Percentiles rank a stretch among this genome's conserved stretches.
Conservation (phyloP, 2,329 filamentous ascomycete species). For the Cercospora brassicicola region DNA sequence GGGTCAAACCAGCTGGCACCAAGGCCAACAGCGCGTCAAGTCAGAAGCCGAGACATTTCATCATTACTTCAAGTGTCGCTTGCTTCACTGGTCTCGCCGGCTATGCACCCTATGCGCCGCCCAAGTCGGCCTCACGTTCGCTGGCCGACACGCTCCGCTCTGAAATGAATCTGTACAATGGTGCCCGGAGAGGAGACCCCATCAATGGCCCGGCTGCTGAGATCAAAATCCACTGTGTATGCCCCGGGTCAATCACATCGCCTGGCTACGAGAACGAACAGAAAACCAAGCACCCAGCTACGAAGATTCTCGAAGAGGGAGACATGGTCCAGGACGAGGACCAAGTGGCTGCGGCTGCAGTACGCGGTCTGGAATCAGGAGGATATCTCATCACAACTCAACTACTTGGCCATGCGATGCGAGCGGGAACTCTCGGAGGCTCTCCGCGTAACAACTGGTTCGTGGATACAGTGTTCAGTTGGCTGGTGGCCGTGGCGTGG, state of each 20-base stretch:
- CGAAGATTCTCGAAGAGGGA: constrained; percentile 74
- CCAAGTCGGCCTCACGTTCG: constrained; percentile 80
- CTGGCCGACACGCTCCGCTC: constrained; percentile 80
- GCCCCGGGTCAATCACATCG: constrained; percentile 77
- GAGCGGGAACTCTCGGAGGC: constrained; percentile 56
- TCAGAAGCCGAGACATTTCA: constrained; percentile 67
- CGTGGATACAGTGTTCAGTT: constrained; percentile 56
- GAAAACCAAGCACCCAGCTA: constrained; percentile 74
- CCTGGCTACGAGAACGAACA: constrained; percentile 77
- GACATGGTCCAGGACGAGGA: constrained; percentile 79
- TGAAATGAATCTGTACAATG: constrained; percentile 84
- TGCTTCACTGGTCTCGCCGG: constrained; percentile 77
- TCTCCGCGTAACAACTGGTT: constrained; percentile 56
- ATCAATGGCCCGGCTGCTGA: constrained; percentile 56
- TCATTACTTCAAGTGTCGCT: constrained; percentile 79
- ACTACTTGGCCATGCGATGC: constrained; percentile 70
- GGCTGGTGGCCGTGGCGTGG: constrained; percentile 56
- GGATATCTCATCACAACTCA: constrained; percentile 77
- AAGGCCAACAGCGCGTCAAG: constrained; percentile 20
- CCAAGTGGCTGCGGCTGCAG: constrained; percentile 68
- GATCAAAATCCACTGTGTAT: constrained; percentile 78
- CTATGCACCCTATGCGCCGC: constrained; percentile 78
- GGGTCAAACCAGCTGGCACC: constrained; percentile 58
- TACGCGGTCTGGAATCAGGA: constrained; percentile 75
- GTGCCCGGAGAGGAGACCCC: constrained; percentile 47